A percentile compares a stretch with the other conserved stretches of the same genome.
Conservation (phyloP, 202 grass and related monocot species). For the Musa balbisiana region DNA sequence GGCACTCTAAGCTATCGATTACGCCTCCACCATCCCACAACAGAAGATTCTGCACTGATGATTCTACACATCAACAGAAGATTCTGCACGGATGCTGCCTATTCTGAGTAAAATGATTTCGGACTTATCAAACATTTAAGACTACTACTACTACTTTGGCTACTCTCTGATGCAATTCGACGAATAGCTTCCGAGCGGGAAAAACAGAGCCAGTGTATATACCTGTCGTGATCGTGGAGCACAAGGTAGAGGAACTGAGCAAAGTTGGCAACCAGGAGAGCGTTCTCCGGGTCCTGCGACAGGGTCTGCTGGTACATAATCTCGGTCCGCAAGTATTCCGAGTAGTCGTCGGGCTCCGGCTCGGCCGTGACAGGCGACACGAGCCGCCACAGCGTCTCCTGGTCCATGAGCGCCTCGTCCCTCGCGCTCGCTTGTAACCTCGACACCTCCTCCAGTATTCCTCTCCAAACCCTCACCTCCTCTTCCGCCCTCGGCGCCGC, state of each 20-base stretch:
- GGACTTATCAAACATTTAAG: too few species aligned
- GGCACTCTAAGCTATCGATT: neutral
- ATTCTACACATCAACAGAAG: too few species aligned
- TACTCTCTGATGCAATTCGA: neutral
- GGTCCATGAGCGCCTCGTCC: conserved; percentile 49
- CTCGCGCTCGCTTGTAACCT: conserved; percentile 45
- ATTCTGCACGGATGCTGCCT: too few species aligned
- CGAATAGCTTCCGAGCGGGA: neutral
- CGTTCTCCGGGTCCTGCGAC: conserved; percentile 51
- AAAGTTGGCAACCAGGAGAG: conserved; percentile 74
- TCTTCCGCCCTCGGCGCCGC: conserved; percentile 36
- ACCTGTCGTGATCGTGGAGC: conserved; percentile 65
- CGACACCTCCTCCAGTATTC: conserved; percentile 46
- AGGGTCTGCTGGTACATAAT: conserved; percentile 53
- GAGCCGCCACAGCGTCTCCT: conserved; percentile 41
- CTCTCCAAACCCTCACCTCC: conserved; percentile 6
- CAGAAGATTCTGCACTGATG: neutral
- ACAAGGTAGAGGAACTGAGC: conserved; percentile 74
- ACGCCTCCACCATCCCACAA: neutral
- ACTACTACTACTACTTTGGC: too few species aligned
- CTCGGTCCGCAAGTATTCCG: conserved; percentile 40
- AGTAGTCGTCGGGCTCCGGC: conserved; percentile 26
- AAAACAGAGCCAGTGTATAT: neutral
- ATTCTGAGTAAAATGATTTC: too few species aligned
- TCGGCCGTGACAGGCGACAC: conserved; percentile 52